phyloP scores from a whole-genome alignment of 306 rosid species.

The Hippophae gyantsensis region DNA sequence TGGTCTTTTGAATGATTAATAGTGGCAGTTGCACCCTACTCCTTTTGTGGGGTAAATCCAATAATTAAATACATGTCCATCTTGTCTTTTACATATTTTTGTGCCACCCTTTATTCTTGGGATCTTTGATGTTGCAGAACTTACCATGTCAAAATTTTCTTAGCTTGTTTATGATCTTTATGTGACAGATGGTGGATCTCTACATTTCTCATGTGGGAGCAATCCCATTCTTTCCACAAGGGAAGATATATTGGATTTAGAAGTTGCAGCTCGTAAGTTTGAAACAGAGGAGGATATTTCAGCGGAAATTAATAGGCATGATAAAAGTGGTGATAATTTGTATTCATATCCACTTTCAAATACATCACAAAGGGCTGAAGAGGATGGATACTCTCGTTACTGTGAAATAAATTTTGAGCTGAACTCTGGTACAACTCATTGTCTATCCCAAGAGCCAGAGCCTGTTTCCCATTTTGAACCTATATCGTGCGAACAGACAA shows the following conservation, averaged over 20 bases:
- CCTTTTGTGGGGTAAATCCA: too few species aligned
- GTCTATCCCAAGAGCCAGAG: conserved; percentile 32
- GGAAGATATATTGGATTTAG: conserved; percentile 71
- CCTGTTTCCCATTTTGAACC: conserved; percentile 26
- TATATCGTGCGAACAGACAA: conserved; percentile 19
- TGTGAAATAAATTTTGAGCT: conserved; percentile 53
- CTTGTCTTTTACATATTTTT: too few species aligned
- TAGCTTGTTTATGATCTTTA: conserved; percentile 1
- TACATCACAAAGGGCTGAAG: conserved; percentile 48
- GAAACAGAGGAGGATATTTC: conserved; percentile 55
- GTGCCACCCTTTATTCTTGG: background rate
- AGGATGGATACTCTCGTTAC: conserved; percentile 55
- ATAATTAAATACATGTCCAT: too few species aligned
- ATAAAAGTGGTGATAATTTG: conserved; percentile 38
- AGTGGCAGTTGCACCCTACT: too few species aligned
- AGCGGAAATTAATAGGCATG: conserved; percentile 37
- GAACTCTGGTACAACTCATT: conserved; percentile 24
- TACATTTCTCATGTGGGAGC: conserved; percentile 61
- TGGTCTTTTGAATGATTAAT: too few species aligned
- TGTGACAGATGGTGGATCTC: conserved; percentile 52
- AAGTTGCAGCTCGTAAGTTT: conserved; percentile 71
- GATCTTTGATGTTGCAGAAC: background rate
- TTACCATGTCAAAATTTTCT: background rate
- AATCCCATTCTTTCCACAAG: conserved; percentile 47
- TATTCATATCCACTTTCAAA: conserved; percentile 48